These are phyloP conservation scores for Hymenoscyphus fructigenus DNA, from an alignment of 2,329 filamentous ascomycete species.

Conservation along the genomic window DNA sequence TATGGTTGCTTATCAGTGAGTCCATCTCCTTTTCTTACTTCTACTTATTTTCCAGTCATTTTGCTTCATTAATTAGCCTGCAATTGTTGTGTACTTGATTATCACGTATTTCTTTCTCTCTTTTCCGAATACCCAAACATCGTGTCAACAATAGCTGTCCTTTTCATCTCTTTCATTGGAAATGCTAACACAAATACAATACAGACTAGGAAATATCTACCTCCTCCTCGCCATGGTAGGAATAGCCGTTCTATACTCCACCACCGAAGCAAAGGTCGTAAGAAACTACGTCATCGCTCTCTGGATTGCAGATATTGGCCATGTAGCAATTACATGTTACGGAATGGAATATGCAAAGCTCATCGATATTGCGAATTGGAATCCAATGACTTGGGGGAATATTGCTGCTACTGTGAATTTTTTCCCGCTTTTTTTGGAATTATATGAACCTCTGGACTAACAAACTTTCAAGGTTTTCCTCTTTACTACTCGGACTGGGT, in stretches of 20 bases:
- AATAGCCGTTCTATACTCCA: slow-evolving; percentile 62
- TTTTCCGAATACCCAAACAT: no score
- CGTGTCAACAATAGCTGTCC: no score
- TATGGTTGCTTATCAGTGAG: slow-evolving; percentile 30
- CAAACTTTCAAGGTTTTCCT: slow-evolving; percentile 46
- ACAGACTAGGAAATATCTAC: slow-evolving; percentile 69
- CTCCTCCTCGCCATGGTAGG: slow-evolving; percentile 64
- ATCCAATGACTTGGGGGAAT: slow-evolving; percentile 71
- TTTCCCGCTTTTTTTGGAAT: not conserved
- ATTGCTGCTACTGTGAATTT: slow-evolving; percentile 58
- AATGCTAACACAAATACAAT: slow-evolving; percentile 37
- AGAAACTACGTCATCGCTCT: slow-evolving; percentile 66
- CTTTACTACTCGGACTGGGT: slow-evolving; percentile 55
- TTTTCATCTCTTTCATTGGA: not conserved
- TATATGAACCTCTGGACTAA: no score
- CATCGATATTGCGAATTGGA: slow-evolving; percentile 59
- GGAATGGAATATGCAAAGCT: slow-evolving; percentile 57
- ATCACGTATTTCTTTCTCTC: no score
- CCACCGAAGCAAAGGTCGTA: slow-evolving; percentile 63
- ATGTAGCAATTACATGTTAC: slow-evolving; percentile 61
- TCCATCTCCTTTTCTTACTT: not conserved
- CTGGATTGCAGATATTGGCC: slow-evolving; percentile 64
- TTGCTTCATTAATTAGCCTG: no score
- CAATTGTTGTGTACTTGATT: no score
- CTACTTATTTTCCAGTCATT: no score